Base-by-base conservation (phyloP, 2,329 filamentous ascomycete genomes). In the Fusarium papillatum region DNA sequence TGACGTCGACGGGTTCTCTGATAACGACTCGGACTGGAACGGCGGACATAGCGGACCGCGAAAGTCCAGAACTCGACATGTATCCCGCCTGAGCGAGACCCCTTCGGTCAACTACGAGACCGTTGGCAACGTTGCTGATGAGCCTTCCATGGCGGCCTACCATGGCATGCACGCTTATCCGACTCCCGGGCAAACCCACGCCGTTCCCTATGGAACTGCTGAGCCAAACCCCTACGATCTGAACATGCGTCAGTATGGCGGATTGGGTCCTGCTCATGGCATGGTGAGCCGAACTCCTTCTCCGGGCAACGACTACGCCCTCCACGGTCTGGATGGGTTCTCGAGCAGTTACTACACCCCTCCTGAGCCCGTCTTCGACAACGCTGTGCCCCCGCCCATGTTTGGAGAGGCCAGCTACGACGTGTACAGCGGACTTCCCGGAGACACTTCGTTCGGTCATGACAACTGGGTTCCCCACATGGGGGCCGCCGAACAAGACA, bases 21-120 rank as follows among this genome's bases (percentile, higher is more conserved):
- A 78, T 26, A 66, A 76, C 13, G 79, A 80, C 36, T 72, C 75
- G 17, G 79, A 78, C 11, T 80, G 78, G 78, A 70, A 69, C 14
- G 59, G 70, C 14, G 59, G 70, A 13, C 71, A 66, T 19, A 65
- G 67, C 24, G 64, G 29, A 59, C 41, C 60, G n/a, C 75, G 69
- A 34, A 73, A 66, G 55, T 64, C 69, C 31, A 60, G 68, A 34
- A 66, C 68, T 29, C 69, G 68, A 11, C 71, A 80, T 53, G 59
- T 41, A 17, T 68, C 76, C 29, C 72, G 75, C 29, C 39, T 72
- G 41, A 78, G 75, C 50, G 76, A 80, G 43, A 68, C 71, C 22
- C 63, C 74, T 57, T 74, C 76, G 22, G 46, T 72, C 13, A 62
- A 13, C 29, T 74, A 74, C 41, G 76, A 78, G n/a, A 57, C 64